These are phyloP conservation scores for Silene coronaria DNA, from an alignment of 179 eudicot genomes.

Conservation along the genomic window DNA sequence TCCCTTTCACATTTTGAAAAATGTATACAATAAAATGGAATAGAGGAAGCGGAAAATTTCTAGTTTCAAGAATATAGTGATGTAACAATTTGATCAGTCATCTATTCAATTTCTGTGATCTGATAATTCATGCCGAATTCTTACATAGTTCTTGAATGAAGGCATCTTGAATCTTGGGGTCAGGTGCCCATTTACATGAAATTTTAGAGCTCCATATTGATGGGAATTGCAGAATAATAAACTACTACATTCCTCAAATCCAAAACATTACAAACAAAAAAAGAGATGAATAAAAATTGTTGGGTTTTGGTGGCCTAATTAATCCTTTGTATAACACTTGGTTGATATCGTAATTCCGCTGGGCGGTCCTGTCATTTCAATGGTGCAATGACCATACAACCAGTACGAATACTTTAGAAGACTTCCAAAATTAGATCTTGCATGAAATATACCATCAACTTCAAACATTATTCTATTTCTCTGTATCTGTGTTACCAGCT, in stretches of 20 bases:
- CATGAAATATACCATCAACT: slow-evolving; percentile 49
- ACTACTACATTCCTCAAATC: background rate
- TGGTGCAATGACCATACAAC: slow-evolving; percentile 53
- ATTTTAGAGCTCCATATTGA: background rate
- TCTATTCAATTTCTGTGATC: too few species aligned
- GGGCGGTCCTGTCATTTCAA: slow-evolving; percentile 63
- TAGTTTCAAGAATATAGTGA: too few species aligned
- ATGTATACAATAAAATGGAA: background rate
- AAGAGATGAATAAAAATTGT: background rate
- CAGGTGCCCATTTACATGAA: background rate
- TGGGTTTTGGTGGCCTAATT: background rate
- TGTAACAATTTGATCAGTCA: too few species aligned
- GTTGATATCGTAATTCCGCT: slow-evolving; percentile 54
- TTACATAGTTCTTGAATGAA: too few species aligned
- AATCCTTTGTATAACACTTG: slow-evolving; percentile 52
- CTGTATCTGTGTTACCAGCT: slow-evolving; percentile 39
- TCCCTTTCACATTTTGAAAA: too few species aligned
- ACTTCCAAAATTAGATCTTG: slow-evolving; percentile 56
- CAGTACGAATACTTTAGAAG: slow-evolving; percentile 57
- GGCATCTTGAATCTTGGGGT: too few species aligned
- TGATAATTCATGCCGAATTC: background rate
- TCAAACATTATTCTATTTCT: slow-evolving; percentile 49
- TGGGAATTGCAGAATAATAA: background rate
- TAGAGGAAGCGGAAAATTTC: too few species aligned
- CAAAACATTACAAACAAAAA: slow-evolving; percentile 12